Conservation (phyloP, 202 grass and related monocot species). For the Tripidium arundinaceum region DNA sequence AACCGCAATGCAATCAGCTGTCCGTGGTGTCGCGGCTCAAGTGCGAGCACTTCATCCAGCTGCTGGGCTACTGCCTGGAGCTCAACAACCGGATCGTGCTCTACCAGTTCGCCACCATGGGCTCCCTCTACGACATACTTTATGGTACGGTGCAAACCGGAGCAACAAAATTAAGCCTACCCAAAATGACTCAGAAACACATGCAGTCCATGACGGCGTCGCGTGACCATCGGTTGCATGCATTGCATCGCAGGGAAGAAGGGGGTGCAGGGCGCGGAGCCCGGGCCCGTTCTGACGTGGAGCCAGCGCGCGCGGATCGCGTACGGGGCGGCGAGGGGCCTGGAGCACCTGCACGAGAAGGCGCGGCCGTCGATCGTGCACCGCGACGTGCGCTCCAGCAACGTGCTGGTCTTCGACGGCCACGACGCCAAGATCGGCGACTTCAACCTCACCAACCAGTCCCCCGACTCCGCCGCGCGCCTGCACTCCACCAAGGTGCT, state of each 20-base stretch:
- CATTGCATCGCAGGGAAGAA: conserved; percentile 55
- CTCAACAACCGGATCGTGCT: conserved; percentile 69
- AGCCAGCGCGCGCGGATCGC: conserved; percentile 66
- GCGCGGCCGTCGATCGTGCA: conserved; percentile 65
- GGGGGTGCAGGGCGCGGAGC: conserved; percentile 64
- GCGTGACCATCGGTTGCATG: neutral
- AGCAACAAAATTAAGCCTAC: too few relatives aligned
- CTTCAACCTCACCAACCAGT: conserved; percentile 96
- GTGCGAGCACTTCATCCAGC: conserved; percentile 66
- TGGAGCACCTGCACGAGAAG: conserved; percentile 86
- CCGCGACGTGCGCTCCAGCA: conserved; percentile 87
- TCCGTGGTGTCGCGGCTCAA: conserved; percentile 63
- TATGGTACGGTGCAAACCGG: conserved; percentile 56
- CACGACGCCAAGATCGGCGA: conserved; percentile 72
- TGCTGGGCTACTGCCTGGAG: conserved; percentile 91
- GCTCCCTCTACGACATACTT: conserved; percentile 77
- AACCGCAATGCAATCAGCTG: conserved; percentile 29
- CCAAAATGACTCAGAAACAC: too few relatives aligned
- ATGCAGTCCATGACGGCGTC: neutral
- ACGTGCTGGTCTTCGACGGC: conserved; percentile 84
- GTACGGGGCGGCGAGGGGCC: conserved; percentile 65
- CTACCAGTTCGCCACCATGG: conserved; percentile 69
- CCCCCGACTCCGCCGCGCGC: conserved; percentile 69
- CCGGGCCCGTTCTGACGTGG: conserved; percentile 63
- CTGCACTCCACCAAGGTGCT: conserved; percentile 96